Percentiles rank a stretch among this genome's conserved stretches.
Conservation (phyloP, 345 rosid genomes). For the Chamaenerion angustifolium region DNA sequence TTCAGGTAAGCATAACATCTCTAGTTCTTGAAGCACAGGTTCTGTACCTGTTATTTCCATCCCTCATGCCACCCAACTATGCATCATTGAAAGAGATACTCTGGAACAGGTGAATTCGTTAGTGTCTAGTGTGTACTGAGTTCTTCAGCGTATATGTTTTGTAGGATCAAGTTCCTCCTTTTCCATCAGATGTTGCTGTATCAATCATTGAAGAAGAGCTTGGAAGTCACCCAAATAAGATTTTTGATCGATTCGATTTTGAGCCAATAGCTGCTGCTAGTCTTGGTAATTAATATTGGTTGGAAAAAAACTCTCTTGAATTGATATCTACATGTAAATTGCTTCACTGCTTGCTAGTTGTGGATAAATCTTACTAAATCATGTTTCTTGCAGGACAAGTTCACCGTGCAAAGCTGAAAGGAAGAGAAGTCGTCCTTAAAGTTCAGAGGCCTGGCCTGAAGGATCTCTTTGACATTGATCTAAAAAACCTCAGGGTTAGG, state of each 20-base stretch:
- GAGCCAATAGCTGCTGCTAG: constrained; percentile 99
- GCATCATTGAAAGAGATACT: background rate
- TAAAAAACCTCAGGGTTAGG: constrained; percentile 79
- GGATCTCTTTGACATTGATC: constrained; percentile 92
- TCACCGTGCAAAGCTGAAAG: constrained; percentile 86
- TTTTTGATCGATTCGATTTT: constrained; percentile 69
- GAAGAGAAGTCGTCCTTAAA: constrained; percentile 81
- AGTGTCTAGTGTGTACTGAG: constrained; percentile 6
- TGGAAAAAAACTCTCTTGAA: background rate
- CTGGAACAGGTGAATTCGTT: constrained; percentile 1
- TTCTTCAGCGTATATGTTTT: constrained; percentile 3
- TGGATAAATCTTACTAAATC: too few species aligned
- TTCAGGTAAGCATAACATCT: constrained; percentile 43
- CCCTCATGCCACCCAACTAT: too few species aligned
- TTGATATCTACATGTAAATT: background rate
- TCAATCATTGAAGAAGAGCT: constrained; percentile 88
- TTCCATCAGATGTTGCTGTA: constrained; percentile 79
- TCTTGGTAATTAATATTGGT: constrained; percentile 45
- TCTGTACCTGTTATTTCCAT: background rate
- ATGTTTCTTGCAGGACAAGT: constrained; percentile 59
- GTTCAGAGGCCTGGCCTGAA: constrained; percentile 97
- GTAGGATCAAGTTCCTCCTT: constrained; percentile 99
- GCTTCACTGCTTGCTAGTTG: background rate
- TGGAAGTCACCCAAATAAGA: constrained; percentile 49
- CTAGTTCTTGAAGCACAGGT: background rate